A percentile compares a stretch with the other conserved stretches of the same genome.
Evolutionary conservation across 805 yeast species (phyloP).

Genomic region (Candida cerambycidarum): DNA sequence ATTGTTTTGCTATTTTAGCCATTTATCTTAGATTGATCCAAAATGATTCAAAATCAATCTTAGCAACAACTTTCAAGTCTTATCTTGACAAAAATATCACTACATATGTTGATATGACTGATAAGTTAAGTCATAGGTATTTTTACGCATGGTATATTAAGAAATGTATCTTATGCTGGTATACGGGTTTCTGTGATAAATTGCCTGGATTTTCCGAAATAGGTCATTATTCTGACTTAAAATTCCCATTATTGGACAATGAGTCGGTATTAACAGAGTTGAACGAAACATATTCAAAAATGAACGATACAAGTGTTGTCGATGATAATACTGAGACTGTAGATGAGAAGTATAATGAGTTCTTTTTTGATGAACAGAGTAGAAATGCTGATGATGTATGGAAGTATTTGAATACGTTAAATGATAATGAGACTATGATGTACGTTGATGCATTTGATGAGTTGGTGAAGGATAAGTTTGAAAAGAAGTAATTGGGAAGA

Average conservation of each 20-base stretch:
- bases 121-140: constrained; percentile 7
- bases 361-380: constrained; percentile 2
- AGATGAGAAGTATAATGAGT: background rate
- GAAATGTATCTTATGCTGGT: background rate
- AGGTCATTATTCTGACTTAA: background rate
- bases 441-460: background rate
- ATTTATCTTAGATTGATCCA: constrained; percentile 2
- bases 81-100: background rate
- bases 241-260: constrained; percentile 8
- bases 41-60: background rate
- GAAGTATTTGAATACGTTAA: constrained; percentile 3
- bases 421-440: background rate
- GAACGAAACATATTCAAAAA: background rate
- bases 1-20: background rate
- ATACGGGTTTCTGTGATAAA: background rate
- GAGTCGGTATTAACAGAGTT: background rate
- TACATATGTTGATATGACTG: background rate
- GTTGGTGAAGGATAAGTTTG: background rate
- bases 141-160: constrained; percentile 8
- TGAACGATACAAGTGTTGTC: too few relatives aligned
- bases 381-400: constrained; percentile 9
- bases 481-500: background rate
- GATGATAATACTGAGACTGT: background rate
- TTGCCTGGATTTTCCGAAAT: background rate
- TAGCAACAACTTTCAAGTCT: background rate